Conservation (phyloP, 805 yeast genomes). For the Blastobotrys terrestris region DNA sequence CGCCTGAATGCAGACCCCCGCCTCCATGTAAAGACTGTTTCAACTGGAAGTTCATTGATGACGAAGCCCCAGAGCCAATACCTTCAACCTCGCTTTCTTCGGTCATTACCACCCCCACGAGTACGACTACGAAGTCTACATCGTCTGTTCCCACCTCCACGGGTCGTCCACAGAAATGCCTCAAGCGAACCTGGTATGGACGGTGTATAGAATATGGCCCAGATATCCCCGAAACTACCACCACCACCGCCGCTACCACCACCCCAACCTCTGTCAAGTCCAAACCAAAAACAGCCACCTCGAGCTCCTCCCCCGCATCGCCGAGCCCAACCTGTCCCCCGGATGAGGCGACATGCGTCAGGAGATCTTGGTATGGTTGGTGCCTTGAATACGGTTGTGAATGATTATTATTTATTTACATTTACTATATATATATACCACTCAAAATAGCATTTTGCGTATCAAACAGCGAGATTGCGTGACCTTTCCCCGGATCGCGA, state of each 20-base stretch:
- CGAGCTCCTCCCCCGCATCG: neutral
- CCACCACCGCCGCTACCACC: slow-evolving; percentile 1
- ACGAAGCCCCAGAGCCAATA: slow-evolving; percentile 5
- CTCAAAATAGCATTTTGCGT: neutral
- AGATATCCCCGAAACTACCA: neutral
- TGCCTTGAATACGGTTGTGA: slow-evolving; percentile 14
- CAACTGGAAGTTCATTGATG: slow-evolving; percentile 68
- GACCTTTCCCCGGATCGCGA: slow-evolving; percentile 1
- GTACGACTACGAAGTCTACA: slow-evolving; percentile 3
- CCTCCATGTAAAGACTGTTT: slow-evolving; percentile 87
- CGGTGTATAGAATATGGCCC: slow-evolving; percentile 41
- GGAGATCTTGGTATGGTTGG: slow-evolving; percentile 21
- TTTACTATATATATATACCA: no score
- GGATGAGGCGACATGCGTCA: neutral
- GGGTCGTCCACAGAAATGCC: slow-evolving; percentile 40
- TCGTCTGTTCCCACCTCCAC: slow-evolving; percentile 19
- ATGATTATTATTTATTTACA: no score
- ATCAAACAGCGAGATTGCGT: neutral
- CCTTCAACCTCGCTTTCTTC: neutral
- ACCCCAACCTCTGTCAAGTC: no score
- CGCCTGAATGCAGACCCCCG: slow-evolving; percentile 67
- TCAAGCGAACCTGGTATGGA: slow-evolving; percentile 63
- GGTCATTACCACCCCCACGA: slow-evolving; percentile 10
- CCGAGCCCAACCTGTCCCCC: neutral
- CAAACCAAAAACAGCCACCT: neutral